Evolutionary conservation across 345 rosid genomes (phyloP), one percentile per base, ranked within the genome.

Genomic region (Aquilaria malaccensis): DNA sequence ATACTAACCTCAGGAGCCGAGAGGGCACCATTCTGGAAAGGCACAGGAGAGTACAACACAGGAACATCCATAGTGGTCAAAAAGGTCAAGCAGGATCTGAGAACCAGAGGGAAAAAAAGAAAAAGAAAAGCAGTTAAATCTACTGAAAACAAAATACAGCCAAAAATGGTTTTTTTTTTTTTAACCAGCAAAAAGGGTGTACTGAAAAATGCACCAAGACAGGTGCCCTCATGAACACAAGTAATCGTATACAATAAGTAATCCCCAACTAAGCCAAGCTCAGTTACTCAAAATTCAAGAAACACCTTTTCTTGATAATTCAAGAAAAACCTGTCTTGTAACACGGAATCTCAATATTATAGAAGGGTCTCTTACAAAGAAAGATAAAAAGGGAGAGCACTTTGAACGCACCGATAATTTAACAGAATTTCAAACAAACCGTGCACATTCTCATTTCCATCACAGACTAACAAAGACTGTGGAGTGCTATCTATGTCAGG

Each of bases 1-100:
- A 50, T 10, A 80, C 84, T 41, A 59, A 84, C 99, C 94, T 88
- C 89, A 0, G 97, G 99, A 58, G 87, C 72, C 66, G 96, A 88
- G 55, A 91, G 56, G 63, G 99, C 81, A 59, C 93, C 87, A 74
- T 86, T 85, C 62, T 75, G 91, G 74, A 86, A 95, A 30, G 88
- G 87, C 43, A 85, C 74, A 13, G 95, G 88, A 49, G 97, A 88
- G 78, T 81, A 91, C 63, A 95, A 57, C 58, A 81, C 56, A 10
- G 96, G 99, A 73, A 91, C 93, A 58, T 95, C 99, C 68, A 63
- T 71, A 7, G 85, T 81, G 50, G 74, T 77, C 71, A 88, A 65
- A 76, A 74, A 76, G 37, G 89, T 85, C 76, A 86, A 74, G 68
- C 74, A 80, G 60, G 89, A 86, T 77, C 97, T 94, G 78, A 45